Evolutionary conservation across 352 stramenopile genomes (phyloP).

Genomic region (Pythium periplocum): DNA sequence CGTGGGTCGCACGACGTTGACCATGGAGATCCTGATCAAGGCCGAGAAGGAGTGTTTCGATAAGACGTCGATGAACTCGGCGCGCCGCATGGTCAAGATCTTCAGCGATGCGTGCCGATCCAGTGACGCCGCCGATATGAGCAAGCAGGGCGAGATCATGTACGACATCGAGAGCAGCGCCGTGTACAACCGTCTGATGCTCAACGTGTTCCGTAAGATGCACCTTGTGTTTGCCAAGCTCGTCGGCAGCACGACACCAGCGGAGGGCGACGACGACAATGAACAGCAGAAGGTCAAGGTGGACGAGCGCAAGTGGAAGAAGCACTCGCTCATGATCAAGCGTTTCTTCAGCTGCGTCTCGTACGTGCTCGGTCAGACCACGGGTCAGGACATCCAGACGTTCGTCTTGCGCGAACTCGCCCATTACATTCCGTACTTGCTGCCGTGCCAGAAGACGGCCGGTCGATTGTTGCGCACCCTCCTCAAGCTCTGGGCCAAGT

Average conservation of each 20-base stretch:
- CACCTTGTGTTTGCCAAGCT: constrained; percentile 85
- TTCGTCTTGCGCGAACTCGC: constrained; percentile 81
- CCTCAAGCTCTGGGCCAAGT: constrained; percentile 85
- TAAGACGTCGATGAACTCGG: constrained; percentile 75
- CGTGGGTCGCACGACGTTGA: constrained; percentile 62
- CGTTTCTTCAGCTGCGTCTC: constrained; percentile 91
- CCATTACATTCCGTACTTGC: constrained; percentile 69
- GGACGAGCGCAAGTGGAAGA: constrained; percentile 79
- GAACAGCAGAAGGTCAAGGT: constrained; percentile 36
- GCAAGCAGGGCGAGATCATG: constrained; percentile 66
- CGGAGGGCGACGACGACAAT: constrained; percentile 23
- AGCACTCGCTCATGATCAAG: constrained; percentile 76
- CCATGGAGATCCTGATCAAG: constrained; percentile 61
- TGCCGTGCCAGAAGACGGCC: constrained; percentile 62
- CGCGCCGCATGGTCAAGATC: constrained; percentile 91
- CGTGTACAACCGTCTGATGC: constrained; percentile 95
- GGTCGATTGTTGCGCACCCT: constrained; percentile 74
- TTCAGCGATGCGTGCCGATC: constrained; percentile 94
- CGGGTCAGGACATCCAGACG: constrained; percentile 64
- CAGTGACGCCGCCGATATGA: constrained; percentile 75
- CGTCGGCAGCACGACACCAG: constrained; percentile 32
- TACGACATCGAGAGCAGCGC: constrained; percentile 92
- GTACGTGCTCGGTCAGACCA: constrained; percentile 90
- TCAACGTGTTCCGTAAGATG: constrained; percentile 88
- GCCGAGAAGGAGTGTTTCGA: constrained; percentile 90